phyloP scores from a whole-genome alignment of 2,329 filamentous ascomycete species.

The Phyllosticta citrichinensis region DNA sequence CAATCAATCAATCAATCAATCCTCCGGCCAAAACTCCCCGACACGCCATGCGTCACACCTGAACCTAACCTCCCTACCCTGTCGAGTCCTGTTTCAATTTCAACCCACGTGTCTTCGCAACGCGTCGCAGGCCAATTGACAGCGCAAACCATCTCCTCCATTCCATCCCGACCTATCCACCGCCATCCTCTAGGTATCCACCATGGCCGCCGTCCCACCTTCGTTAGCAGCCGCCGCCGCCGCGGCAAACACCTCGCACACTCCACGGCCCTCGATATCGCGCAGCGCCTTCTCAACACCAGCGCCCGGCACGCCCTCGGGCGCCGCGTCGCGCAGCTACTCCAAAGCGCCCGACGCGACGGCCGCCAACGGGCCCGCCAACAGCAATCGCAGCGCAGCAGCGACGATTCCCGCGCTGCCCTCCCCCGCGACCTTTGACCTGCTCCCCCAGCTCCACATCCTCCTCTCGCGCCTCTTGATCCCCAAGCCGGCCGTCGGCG shows the following conservation, averaged over 20 bases:
- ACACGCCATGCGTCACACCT: background rate
- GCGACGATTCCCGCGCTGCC: constrained; percentile 49
- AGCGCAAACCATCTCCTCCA: background rate
- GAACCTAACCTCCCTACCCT: background rate
- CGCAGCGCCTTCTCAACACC: background rate
- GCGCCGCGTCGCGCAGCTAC: background rate
- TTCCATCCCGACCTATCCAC: too few relatives aligned
- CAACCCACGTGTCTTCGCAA: background rate
- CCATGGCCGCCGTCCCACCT: background rate
- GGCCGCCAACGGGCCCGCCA: background rate
- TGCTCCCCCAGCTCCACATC: constrained; percentile 69
- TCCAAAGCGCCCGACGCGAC: background rate
- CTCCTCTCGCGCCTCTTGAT: constrained; percentile 61
- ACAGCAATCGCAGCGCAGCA: constrained; percentile 10
- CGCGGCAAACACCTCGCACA: background rate
- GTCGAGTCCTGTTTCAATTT: background rate
- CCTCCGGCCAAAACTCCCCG: background rate
- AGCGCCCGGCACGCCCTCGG: background rate
- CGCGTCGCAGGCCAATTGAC: background rate
- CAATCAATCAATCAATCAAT: background rate
- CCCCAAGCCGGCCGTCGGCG: constrained; percentile 16
- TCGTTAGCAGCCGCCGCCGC: background rate
- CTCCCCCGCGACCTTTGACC: constrained; percentile 73
- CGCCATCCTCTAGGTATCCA: background rate
- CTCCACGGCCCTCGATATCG: background rate